Percentiles rank a stretch among this genome's conserved stretches.
These are phyloP conservation scores for Puccinia polysora DNA, from an alignment of 1,284 basidiomycete genomes.

Conservation along the genomic window DNA sequence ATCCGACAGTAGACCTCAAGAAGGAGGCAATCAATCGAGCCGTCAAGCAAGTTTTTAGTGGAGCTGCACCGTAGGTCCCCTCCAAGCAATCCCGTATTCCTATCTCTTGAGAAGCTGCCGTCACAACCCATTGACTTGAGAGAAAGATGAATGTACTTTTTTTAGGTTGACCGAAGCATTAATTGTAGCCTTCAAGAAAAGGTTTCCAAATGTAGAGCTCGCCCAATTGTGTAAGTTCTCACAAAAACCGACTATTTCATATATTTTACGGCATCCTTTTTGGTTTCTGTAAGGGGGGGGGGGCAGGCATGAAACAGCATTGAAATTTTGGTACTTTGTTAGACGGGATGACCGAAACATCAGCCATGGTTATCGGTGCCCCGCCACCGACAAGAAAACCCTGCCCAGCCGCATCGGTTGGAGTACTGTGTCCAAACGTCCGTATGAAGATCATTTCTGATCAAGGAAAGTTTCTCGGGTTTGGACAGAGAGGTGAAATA, in stretches of 20 bases:
- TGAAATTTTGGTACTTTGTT: not conserved
- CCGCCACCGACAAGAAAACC: not conserved
- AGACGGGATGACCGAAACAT: slow-evolving; percentile 30
- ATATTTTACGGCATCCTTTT: not conserved
- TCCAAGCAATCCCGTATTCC: too few species aligned
- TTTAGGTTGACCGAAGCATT: slow-evolving; percentile 10
- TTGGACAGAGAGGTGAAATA: not conserved
- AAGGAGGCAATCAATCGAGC: too few species aligned
- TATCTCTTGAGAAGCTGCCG: too few species aligned
- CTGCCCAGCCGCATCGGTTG: not conserved
- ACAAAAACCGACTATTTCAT: too few species aligned
- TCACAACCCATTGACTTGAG: not conserved
- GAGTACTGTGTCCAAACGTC: slow-evolving; percentile 10
- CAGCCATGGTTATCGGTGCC: not conserved
- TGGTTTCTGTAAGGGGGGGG: too few species aligned
- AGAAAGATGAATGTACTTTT: too few species aligned
- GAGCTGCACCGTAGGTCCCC: slow-evolving; percentile 14
- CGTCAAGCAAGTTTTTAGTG: not conserved
- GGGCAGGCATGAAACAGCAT: not conserved
- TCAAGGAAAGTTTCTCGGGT: slow-evolving; percentile 4
- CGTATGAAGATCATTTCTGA: slow-evolving; percentile 7
- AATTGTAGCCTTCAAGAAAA: not conserved
- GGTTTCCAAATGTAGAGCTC: slow-evolving; percentile 4
- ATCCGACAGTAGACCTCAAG: not conserved
- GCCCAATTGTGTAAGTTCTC: slow-evolving; percentile 6